phyloP scores from a whole-genome alignment of 176 grass and related monocot genomes.

The bread wheat (Triticum aestivum) region IWGSC_CS_RefSeq_v2.1 NC_057811.1:469131531-469132030 shows the following conservation, averaged over 20 bases:
- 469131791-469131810: not conserved
- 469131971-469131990: not conserved
- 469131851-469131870: not conserved
- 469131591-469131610: not conserved
- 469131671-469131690: not conserved
- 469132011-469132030: not conserved
- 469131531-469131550: no score
- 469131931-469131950: not conserved
- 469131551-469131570: not conserved
- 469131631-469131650: not conserved
- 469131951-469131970: not conserved
- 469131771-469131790: not conserved
- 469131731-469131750: not conserved
- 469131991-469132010: conserved; percentile 11
- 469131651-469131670: not conserved
- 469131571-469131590: not conserved
- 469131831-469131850: no score
- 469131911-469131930: not conserved
- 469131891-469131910: not conserved
- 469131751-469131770: not conserved
- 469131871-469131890: not conserved
- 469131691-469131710: not conserved
- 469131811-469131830: not conserved
- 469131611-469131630: not conserved
- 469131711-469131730: no score